phyloP scores from a whole-genome alignment of 805 yeast genomes.

The Wickerhamomyces hampshirensis region DNA sequence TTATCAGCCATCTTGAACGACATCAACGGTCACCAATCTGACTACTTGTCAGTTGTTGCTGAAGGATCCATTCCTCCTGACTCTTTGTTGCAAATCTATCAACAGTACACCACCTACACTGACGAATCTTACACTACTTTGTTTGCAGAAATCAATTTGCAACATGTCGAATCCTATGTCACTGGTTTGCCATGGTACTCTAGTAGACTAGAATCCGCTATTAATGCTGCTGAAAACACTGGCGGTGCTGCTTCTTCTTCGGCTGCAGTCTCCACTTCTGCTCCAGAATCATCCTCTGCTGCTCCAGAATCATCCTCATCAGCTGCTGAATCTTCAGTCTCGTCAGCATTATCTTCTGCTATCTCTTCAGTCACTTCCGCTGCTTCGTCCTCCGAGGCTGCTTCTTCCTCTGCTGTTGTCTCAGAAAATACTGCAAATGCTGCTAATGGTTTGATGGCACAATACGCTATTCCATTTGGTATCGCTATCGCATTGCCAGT shows the following conservation, averaged over 20 bases:
- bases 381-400: constrained; percentile 8
- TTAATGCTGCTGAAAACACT: constrained; percentile 14
- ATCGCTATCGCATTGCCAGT: constrained; percentile 17
- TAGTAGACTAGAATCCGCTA: constrained; percentile 14
- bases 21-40: constrained; percentile 14
- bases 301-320: constrained; percentile 12
- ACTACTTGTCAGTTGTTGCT: constrained; percentile 20
- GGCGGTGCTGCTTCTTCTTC: constrained; percentile 7
- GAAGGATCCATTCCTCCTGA: constrained; percentile 24
- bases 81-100: constrained; percentile 24
- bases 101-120: constrained; percentile 27
- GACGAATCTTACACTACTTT: constrained; percentile 31
- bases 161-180: constrained; percentile 23
- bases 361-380: constrained; percentile 4
- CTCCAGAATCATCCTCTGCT: constrained; percentile 7
- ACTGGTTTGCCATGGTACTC: constrained; percentile 31
- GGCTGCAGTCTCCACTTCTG: constrained; percentile 5
- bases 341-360: constrained; percentile 1
- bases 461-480: constrained; percentile 9
- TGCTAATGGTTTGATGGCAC: constrained; percentile 11
- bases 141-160: constrained; percentile 23
- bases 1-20: constrained; percentile 13
- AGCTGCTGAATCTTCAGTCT: constrained; percentile 3
- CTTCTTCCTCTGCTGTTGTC: constrained; percentile 6
- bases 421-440: constrained; percentile 12